phyloP scores from a whole-genome alignment of 164 flowering plant genomes.

The Dillenia suffruticosa region DNA sequence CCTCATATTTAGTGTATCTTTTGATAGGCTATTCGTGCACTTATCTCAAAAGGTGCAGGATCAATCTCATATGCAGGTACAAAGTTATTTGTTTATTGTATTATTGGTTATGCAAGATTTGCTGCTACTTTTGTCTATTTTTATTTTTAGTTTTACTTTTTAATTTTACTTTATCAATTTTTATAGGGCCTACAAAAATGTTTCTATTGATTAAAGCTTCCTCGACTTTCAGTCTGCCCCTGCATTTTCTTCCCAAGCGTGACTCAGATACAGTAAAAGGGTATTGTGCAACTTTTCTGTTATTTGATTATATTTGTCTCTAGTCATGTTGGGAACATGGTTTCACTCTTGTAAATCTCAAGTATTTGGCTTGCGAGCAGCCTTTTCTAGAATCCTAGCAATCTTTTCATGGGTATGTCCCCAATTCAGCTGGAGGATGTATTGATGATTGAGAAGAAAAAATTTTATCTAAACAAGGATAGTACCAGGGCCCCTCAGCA shows the following conservation, averaged over 20 bases:
- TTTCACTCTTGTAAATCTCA: not conserved
- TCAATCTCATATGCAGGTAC: constrained; percentile 70
- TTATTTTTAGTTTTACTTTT: constrained; percentile 4
- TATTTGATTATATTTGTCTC: not conserved
- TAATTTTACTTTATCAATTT: not conserved
- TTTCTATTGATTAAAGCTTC: constrained; percentile 90
- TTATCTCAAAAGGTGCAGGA: constrained; percentile 86
- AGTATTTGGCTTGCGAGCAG: not conserved
- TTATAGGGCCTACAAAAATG: constrained; percentile 76
- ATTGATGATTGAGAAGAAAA: too few species aligned
- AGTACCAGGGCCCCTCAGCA: too few species aligned
- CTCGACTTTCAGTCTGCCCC: constrained; percentile 56
- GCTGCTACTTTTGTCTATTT: not conserved
- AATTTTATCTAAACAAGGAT: too few species aligned
- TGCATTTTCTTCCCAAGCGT: constrained; percentile 96
- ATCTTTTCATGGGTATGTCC: not conserved
- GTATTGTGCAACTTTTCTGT: constrained; percentile 21
- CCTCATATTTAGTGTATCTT: constrained; percentile 9
- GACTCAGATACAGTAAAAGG: constrained; percentile 78
- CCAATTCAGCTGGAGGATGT: not conserved
- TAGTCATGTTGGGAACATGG: not conserved
- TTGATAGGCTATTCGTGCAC: constrained; percentile 63
- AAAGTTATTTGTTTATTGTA: not conserved
- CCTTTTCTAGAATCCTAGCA: not conserved
- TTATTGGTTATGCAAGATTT: constrained; percentile 1